Base-by-base conservation (phyloP, 345 rosid species). In the Euphorbia lathyris region DNA sequence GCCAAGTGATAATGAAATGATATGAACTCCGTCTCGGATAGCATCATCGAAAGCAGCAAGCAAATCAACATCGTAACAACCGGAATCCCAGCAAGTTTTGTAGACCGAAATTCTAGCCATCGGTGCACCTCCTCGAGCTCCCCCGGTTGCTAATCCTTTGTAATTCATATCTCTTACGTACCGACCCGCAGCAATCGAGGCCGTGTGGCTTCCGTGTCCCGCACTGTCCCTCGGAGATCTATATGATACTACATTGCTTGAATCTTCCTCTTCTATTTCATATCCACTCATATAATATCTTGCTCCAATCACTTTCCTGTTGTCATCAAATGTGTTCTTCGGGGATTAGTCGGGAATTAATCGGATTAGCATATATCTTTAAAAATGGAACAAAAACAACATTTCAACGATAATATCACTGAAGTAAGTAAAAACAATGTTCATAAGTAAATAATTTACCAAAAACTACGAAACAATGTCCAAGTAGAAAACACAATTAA, bases 161-260 rank as follows among this genome's bases (percentile, higher is more conserved):
- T 77, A 81, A 68, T 82, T 83, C 84, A 82, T 73, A 71, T 78
- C 65, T 26, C 68, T 22, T 51, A 86, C 90, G 56, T 73, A 78
- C 55, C 86, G 82, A 70, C 90, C 90, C 32, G 81, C 84, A 16
- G 90, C 90, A 1, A 68, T 86, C 22, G 90, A 86, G 59, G 86
- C 86, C 0, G 87, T 86, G 79, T 86, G 90, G 69, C 80, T 78
- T 62, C 90, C 90, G 63, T 86, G 87, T 12, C 90, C 90, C 22
- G 80, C 70, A 79, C 83, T 82, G 71, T 86, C 90, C 61, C 90
- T 76, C 8, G 90, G 84, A 48, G 90, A 83, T 62, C 52, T 74
- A 65, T 76, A 79, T 16, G 84, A 78, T 25, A 76, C 63, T 66
- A 72, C 55, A 38, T 72, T 74, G 50, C 40, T 20, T 20, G 76